phyloP scores from a whole-genome alignment of 1,284 basidiomycete genomes.

The Grifola frondosa region DNA sequence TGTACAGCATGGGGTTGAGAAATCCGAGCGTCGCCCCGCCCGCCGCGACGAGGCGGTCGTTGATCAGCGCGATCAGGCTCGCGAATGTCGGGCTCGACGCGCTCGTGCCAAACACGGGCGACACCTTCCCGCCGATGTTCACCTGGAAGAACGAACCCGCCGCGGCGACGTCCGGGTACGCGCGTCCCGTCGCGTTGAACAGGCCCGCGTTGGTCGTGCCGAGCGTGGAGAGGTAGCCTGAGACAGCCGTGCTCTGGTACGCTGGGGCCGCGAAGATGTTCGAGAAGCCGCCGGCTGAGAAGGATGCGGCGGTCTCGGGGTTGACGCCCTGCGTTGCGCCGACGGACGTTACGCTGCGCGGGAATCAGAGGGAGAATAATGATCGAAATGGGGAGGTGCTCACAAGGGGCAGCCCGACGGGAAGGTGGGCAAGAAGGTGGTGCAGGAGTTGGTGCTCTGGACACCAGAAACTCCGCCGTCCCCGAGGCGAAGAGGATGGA shows the following conservation, averaged over 20 bases:
- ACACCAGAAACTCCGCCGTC: conserved; percentile 62
- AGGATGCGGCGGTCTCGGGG: conserved; percentile 21
- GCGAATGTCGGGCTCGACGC: conserved; percentile 61
- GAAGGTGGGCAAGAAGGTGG: conserved; percentile 61
- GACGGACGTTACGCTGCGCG: conserved; percentile 51
- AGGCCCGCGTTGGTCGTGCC: conserved; percentile 41
- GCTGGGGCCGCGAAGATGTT: conserved; percentile 39
- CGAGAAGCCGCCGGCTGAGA: conserved; percentile 63
- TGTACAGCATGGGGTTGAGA: conserved; percentile 61
- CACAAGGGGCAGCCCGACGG: conserved; percentile 45
- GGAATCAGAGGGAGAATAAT: not conserved
- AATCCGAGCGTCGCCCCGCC: conserved; percentile 56
- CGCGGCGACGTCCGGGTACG: conserved; percentile 27
- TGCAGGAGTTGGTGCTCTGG: conserved; percentile 53
- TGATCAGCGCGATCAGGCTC: conserved; percentile 55
- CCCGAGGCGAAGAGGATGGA: conserved; percentile 64
- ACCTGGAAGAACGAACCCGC: conserved; percentile 47
- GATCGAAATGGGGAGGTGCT: not conserved
- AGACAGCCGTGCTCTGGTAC: conserved; percentile 39
- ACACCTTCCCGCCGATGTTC: conserved; percentile 45
- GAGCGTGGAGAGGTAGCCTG: conserved; percentile 24
- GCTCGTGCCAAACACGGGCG: conserved; percentile 57
- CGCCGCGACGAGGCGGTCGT: conserved; percentile 53
- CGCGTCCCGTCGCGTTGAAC: conserved; percentile 26
- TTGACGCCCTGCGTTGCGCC: conserved; percentile 54